These are phyloP conservation scores for Colletotrichum liaoningense DNA, from an alignment of 2,329 filamentous ascomycete species.

Conservation along the genomic window DNA sequence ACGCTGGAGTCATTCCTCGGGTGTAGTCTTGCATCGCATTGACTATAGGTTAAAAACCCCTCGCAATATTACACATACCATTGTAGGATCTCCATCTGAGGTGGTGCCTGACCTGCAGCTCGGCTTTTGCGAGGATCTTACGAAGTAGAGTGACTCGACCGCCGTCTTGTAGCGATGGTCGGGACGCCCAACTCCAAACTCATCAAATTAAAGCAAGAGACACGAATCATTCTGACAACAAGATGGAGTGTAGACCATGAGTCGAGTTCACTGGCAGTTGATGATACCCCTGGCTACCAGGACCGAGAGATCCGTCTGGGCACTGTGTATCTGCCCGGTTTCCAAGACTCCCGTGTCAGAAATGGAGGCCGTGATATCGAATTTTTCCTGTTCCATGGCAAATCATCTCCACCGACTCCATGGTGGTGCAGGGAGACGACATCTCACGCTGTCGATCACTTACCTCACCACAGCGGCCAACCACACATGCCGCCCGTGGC, in stretches of 20 bases:
- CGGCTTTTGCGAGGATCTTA: not conserved
- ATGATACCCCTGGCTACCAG: not conserved
- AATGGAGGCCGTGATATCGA: conserved; percentile 1
- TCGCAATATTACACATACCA: not conserved
- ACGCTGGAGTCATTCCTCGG: not conserved
- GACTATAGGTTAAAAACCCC: not conserved
- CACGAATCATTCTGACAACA: not conserved
- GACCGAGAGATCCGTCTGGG: conserved; percentile 3
- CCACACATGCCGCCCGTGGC: not conserved
- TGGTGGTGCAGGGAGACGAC: conserved; percentile 17
- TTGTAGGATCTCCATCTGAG: not conserved
- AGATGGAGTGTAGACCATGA: not conserved
- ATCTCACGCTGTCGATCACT: conserved; percentile 15
- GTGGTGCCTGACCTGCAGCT: not conserved
- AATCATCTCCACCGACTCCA: conserved; percentile 3
- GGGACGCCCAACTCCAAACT: not conserved
- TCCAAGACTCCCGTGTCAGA: not conserved
- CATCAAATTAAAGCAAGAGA: not conserved
- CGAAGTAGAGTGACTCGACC: not conserved
- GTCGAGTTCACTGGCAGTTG: not conserved
- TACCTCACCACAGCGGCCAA: not conserved
- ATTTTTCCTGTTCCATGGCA: not conserved
- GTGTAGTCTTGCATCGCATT: not conserved
- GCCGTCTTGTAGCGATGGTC: not conserved
- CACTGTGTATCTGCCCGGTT: not conserved